Conservation (phyloP, 2,329 filamentous ascomycete species). For the Aspergillus fumigatus region DNA sequence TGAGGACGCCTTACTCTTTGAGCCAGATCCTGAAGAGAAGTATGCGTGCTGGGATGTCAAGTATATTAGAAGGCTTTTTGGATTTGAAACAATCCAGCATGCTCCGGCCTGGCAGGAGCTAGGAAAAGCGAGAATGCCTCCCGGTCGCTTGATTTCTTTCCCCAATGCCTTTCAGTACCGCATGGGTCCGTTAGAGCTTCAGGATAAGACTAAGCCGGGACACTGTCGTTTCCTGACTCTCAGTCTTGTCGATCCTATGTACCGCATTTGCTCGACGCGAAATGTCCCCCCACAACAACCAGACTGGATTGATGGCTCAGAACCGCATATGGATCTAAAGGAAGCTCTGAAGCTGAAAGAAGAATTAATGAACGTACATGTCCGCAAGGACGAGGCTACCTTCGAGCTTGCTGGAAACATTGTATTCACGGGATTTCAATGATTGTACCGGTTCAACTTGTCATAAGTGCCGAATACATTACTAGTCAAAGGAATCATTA, state of each 20-base stretch:
- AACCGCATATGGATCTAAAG: too few species aligned
- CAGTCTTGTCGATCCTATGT: slow-evolving; percentile 10
- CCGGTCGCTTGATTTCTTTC: slow-evolving; percentile 9
- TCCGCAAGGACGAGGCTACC: too few species aligned
- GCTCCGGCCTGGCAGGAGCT: slow-evolving; percentile 5
- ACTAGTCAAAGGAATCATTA: too few species aligned
- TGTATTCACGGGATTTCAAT: too few species aligned
- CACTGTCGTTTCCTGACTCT: slow-evolving; percentile 7
- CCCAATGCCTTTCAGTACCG: slow-evolving; percentile 8
- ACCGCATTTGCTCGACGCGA: slow-evolving; percentile 10
- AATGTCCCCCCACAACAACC: slow-evolving; percentile 11
- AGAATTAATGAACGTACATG: too few species aligned
- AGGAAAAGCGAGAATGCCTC: slow-evolving; percentile 5
- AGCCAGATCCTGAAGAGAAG: too few species aligned
- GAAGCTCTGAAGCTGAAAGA: too few species aligned
- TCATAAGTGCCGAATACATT: too few species aligned
- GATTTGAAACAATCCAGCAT: background rate
- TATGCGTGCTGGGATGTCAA: slow-evolving; percentile 4
- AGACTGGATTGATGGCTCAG: background rate
- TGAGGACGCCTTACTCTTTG: background rate
- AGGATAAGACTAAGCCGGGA: slow-evolving; percentile 6
- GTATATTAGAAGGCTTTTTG: slow-evolving; percentile 7
- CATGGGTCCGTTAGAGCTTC: slow-evolving; percentile 6
- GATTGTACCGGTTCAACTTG: too few species aligned
- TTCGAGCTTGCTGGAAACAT: too few species aligned